Conservation (phyloP, 176 grass and related monocot genomes). For the Themeda triandra region DNA sequence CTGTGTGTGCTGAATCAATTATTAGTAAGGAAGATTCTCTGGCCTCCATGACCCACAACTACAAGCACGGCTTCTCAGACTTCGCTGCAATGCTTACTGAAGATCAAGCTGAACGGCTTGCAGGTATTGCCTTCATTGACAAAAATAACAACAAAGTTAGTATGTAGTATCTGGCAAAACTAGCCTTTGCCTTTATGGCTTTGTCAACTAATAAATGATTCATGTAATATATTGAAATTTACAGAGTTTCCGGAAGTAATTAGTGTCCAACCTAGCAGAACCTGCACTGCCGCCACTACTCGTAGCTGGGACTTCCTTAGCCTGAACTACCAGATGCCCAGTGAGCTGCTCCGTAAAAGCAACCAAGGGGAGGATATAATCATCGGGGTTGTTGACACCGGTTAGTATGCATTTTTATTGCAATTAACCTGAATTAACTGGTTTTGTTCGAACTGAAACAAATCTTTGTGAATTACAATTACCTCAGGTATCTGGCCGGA, state of each 20-base stretch:
- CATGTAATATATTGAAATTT: no score
- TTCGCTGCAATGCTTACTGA: slow-evolving; percentile 59
- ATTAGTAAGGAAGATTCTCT: slow-evolving; percentile 44
- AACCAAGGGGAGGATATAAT: slow-evolving; percentile 25
- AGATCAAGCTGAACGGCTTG: slow-evolving; percentile 40
- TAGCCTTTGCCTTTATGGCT: no score
- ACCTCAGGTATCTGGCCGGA: no score
- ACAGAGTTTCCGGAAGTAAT: slow-evolving; percentile 13
- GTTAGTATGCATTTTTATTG: neutral
- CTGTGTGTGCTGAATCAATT: neutral
- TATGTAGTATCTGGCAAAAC: no score
- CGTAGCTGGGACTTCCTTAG: slow-evolving; percentile 36
- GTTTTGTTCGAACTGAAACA: no score
- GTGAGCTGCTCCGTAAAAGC: neutral
- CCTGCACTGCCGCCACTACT: neutral
- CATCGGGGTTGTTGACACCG: neutral
- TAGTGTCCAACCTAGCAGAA: neutral
- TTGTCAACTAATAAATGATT: no score
- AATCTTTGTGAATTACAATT: no score
- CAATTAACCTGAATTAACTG: no score
- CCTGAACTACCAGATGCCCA: neutral
- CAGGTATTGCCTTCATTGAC: slow-evolving; percentile 28
- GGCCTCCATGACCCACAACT: slow-evolving; percentile 36
- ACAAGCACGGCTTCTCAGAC: slow-evolving; percentile 65
- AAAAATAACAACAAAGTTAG: no score